Conservation (phyloP, 2,329 filamentous ascomycete species). For the Alternaria sp. region DNA sequence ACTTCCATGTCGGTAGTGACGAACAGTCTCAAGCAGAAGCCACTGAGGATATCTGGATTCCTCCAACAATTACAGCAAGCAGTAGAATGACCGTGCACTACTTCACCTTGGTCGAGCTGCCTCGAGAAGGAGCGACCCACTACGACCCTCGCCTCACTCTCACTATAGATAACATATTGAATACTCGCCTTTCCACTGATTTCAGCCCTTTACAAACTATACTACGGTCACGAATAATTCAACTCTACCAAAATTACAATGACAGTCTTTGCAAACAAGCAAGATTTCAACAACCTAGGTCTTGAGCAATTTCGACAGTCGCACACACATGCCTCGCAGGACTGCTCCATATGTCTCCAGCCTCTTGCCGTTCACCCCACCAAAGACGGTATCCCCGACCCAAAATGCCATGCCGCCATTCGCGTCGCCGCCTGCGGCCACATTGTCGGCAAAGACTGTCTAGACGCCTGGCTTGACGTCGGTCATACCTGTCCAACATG, state of each 20-base stretch:
- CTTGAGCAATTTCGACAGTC: slow-evolving; percentile 18
- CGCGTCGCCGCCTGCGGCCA: slow-evolving; percentile 29
- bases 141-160: neutral
- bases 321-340: slow-evolving; percentile 18
- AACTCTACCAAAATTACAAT: slow-evolving; percentile 6
- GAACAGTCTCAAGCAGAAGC: neutral
- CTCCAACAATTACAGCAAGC: neutral
- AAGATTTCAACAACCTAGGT: slow-evolving; percentile 20
- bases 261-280: slow-evolving; percentile 25
- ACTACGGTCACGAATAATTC: neutral
- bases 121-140: neutral
- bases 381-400: neutral
- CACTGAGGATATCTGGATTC: too few relatives aligned
- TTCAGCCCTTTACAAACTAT: neutral
- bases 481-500: slow-evolving; percentile 32
- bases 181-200: neutral
- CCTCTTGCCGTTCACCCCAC: slow-evolving; percentile 18
- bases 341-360: slow-evolving; percentile 26
- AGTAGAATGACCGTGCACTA: neutral
- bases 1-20: neutral
- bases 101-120: neutral
- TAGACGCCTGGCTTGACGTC: slow-evolving; percentile 26
- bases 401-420: slow-evolving; percentile 20
- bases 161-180: neutral
- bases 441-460: slow-evolving; percentile 28